Evolutionary conservation across 2,329 filamentous ascomycete species (phyloP).

Genomic region (Exophiala sideris): DNA sequence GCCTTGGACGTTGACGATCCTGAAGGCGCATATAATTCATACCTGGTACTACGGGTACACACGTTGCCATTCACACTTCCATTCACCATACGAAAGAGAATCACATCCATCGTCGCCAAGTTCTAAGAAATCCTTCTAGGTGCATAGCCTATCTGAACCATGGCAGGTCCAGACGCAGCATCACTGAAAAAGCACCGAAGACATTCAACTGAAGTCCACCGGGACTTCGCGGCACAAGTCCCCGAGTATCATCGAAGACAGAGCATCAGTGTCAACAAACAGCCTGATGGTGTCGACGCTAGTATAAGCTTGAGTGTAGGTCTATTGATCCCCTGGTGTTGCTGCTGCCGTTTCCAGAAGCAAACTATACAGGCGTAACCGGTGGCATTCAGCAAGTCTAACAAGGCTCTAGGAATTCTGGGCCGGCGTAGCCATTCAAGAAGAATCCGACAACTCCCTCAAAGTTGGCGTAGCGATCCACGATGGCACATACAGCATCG

Average conservation of each 20-base stretch:
- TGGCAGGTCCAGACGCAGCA: slow-evolving; percentile 10
- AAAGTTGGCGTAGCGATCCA: slow-evolving; percentile 26
- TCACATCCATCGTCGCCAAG: too few relatives aligned
- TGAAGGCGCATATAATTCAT: too few relatives aligned
- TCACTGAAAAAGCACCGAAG: background rate
- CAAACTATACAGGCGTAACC: too few relatives aligned
- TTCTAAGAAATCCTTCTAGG: too few relatives aligned
- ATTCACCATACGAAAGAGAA: too few relatives aligned
- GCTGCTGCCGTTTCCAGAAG: background rate
- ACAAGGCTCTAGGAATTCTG: slow-evolving; percentile 25
- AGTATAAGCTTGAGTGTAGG: slow-evolving; percentile 23
- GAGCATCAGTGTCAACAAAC: slow-evolving; percentile 13
- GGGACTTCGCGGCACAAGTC: slow-evolving; percentile 20
- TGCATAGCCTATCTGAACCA: background rate
- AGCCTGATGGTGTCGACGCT: slow-evolving; percentile 17
- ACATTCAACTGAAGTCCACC: slow-evolving; percentile 17
- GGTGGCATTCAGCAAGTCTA: too few relatives aligned
- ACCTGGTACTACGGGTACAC: too few relatives aligned
- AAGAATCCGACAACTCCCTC: slow-evolving; percentile 16
- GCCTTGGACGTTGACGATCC: too few relatives aligned
- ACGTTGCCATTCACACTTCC: too few relatives aligned
- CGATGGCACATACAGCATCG: slow-evolving; percentile 28
- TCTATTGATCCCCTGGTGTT: background rate
- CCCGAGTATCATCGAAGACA: slow-evolving; percentile 18
- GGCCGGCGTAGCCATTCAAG: slow-evolving; percentile 24